Evolutionary conservation across 2,329 filamentous ascomycete species (phyloP), one percentile per base, ranked within the genome.

Genomic region (Boeremia lycopersici): DNA sequence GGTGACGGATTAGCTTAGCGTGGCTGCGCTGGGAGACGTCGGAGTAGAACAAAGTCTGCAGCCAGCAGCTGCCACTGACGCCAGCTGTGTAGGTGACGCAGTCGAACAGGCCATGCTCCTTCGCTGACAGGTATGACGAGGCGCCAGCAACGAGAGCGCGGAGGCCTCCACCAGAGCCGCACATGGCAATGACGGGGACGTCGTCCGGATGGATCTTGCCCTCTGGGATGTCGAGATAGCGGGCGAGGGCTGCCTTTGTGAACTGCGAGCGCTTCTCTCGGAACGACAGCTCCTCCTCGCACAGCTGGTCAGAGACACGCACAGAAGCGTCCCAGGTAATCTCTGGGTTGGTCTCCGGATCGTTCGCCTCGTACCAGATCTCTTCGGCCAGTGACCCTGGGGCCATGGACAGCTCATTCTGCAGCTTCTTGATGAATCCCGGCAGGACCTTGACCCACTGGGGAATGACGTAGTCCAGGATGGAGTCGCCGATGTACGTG

Each of bases 61-160:
- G 82, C 95, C 95, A 99, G 74, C 95, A 98, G 60, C 90, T 96
- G 0, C 95, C 95, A 70, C 92, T 97, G 43, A 99, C 95, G 1
- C 95, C 95, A 5, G 93, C 91, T 0, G 92, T 96, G 69, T 99
- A 99, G 1, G 93, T 98, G 10, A 91, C 84, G 71, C 95, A 98
- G 75, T 97, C 93, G 72, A 96, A 96, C 0, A 99, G 79, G 0
- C 95, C 95, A 53, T 90, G 89, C 71, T 97, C 89, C 56, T 91
- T 86, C 0, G 91, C 84, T 3, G 92, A 93, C 9, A 95, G 80
- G 57, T 96, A 88, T 0, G 93, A 97, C 0, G 93, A 93, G 0
- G 92, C 88, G 3, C 93, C 93, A 2, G 95, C 93, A 15, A 98
- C 91, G 33, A 99, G 83, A 1, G 95, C 95, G 45, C 95, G 84